phyloP scores from a whole-genome alignment of 177 flowering plant species.

The Vitis hybrid region DNA sequence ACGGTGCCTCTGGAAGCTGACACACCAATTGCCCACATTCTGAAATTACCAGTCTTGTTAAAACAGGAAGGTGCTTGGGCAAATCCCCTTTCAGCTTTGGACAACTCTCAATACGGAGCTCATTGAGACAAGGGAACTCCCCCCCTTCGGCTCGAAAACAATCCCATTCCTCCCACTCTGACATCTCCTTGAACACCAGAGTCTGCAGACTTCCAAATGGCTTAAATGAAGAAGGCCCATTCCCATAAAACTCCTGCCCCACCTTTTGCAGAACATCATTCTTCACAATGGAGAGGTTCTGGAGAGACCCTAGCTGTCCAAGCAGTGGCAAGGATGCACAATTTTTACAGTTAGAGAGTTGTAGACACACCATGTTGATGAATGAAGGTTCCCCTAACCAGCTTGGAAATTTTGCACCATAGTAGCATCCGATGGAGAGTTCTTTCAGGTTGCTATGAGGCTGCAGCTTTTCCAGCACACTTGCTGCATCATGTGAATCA shows the following conservation, averaged over 20 bases:
- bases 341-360: too few relatives aligned
- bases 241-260: constrained; percentile 16
- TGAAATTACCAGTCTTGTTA: neutral
- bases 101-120: constrained; percentile 9
- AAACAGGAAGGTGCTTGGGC: constrained; percentile 11
- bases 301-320: too few relatives aligned
- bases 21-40: constrained; percentile 3
- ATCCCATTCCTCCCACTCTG: constrained; percentile 17
- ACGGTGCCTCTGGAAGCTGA: neutral
- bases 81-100: constrained; percentile 8
- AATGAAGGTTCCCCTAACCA: too few relatives aligned
- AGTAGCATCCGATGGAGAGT: too few relatives aligned
- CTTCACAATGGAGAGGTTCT: too few relatives aligned
- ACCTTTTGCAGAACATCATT: neutral
- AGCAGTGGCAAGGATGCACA: too few relatives aligned
- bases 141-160: neutral
- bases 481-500: neutral
- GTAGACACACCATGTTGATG: too few relatives aligned
- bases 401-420: too few relatives aligned
- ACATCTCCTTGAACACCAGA: constrained; percentile 6
- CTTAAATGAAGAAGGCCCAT: too few relatives aligned
- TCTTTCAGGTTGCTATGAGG: constrained; percentile 6
- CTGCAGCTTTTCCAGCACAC: constrained; percentile 12
- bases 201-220: neutral
- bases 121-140: constrained; percentile 7